Evolutionary conservation across 768 basidiomycete genomes (phyloP).

Genomic region (Mycena metata): DNA sequence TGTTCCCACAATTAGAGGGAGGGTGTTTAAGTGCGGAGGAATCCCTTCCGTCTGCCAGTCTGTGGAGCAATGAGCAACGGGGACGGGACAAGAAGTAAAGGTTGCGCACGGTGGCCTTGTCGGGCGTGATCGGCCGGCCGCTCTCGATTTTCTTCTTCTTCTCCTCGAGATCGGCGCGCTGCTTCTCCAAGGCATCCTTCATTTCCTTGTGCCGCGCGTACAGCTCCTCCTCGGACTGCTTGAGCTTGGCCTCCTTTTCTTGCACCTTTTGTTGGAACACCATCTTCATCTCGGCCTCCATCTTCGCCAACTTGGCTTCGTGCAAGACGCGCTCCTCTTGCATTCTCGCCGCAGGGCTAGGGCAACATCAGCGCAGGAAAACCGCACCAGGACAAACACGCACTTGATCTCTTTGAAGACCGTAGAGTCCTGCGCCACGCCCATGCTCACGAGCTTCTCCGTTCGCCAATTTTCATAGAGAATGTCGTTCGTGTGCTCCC

Average conservation of each 20-base stretch:
- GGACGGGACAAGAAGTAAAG: conserved; percentile 26
- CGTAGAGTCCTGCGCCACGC: conserved; percentile 95
- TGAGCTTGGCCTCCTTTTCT: conserved; percentile 98
- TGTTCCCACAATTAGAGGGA: conserved; percentile 44
- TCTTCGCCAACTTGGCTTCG: conserved; percentile 98
- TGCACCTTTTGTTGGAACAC: conserved; percentile 99
- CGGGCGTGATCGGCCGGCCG: conserved; percentile 94
- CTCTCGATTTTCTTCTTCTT: conserved; percentile 97
- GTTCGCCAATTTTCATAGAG: conserved; percentile 99
- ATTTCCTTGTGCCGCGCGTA: conserved; percentile 99
- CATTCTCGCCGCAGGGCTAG: conserved; percentile 93
- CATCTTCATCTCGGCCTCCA: conserved; percentile 99
- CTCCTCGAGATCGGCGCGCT: conserved; percentile 94
- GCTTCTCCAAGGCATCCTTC: conserved; percentile 99
- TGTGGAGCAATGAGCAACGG: conserved; percentile 44
- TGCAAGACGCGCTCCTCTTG: conserved; percentile 97
- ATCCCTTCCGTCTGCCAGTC: conserved; percentile 80
- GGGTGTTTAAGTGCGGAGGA: conserved; percentile 72
- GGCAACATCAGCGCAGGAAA: conserved; percentile 37
- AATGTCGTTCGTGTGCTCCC: conserved; percentile 96
- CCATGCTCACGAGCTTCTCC: conserved; percentile 97
- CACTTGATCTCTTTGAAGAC: conserved; percentile 99
- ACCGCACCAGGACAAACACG: conserved; percentile 47
- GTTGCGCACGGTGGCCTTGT: conserved; percentile 84
- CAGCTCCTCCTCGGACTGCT: conserved; percentile 98